phyloP scores from a whole-genome alignment of 2,329 filamentous ascomycete genomes.

The Botrytis fragariae region DNA sequence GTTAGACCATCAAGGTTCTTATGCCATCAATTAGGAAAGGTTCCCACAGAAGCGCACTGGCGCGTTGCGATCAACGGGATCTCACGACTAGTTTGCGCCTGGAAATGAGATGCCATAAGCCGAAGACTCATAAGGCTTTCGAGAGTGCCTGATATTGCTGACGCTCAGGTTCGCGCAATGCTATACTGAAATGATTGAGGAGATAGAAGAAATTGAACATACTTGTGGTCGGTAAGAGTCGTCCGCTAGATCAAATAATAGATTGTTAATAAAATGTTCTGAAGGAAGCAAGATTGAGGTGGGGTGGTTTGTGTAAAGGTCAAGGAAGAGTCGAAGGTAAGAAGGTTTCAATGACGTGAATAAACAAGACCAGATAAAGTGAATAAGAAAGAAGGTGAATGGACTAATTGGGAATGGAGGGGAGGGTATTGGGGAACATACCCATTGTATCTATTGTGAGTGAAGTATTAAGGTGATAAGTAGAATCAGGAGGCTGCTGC shows the following conservation, averaged over 20 bases:
- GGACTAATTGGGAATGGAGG: slow-evolving; percentile 19
- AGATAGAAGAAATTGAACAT: slow-evolving; percentile 8
- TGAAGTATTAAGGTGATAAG: slow-evolving; percentile 21
- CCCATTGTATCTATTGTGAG: slow-evolving; percentile 21
- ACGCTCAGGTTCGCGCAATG: slow-evolving; percentile 8
- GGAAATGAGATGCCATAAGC: slow-evolving; percentile 17
- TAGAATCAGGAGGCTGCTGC: slow-evolving; percentile 23
- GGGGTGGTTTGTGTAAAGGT: slow-evolving; percentile 18
- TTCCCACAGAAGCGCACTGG: slow-evolving; percentile 19
- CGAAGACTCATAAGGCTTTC: slow-evolving; percentile 8
- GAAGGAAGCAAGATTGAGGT: slow-evolving; percentile 14
- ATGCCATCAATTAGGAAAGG: slow-evolving; percentile 21
- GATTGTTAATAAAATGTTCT: slow-evolving; percentile 16
- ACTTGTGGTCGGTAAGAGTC: slow-evolving; percentile 24
- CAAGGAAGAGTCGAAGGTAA: slow-evolving; percentile 13
- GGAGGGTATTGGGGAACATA: slow-evolving; percentile 19
- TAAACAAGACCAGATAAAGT: slow-evolving; percentile 12
- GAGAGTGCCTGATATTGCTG: slow-evolving; percentile 6
- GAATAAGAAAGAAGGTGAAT: slow-evolving; percentile 20
- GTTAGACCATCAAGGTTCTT: slow-evolving; percentile 27
- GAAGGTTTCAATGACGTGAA: slow-evolving; percentile 11
- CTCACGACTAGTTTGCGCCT: slow-evolving; percentile 21
- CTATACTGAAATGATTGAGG: background rate
- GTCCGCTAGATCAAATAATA: slow-evolving; percentile 21
- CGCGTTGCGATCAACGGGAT: slow-evolving; percentile 13